phyloP scores from a whole-genome alignment of 805 yeast genomes.

The Huiozyma sinensis region DNA sequence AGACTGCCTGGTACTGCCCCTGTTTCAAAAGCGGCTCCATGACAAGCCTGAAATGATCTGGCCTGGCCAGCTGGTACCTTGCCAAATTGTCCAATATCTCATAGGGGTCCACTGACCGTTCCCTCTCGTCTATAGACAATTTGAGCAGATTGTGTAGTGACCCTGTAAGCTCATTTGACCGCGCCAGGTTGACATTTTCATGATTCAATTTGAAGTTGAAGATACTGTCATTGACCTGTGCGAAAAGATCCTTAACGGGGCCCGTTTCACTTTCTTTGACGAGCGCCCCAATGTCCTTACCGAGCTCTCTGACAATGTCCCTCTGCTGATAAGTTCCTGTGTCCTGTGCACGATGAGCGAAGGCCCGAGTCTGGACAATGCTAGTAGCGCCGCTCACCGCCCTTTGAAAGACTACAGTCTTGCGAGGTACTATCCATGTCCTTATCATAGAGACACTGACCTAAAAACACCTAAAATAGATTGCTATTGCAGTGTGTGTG shows the following conservation, averaged over 20 bases:
- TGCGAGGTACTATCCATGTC: no score
- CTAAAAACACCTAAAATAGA: no score
- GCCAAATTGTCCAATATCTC: slow-evolving; percentile 19
- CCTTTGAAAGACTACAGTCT: no score
- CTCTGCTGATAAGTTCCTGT: no score
- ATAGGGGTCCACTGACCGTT: slow-evolving; percentile 15
- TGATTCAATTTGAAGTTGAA: background rate
- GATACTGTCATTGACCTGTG: background rate
- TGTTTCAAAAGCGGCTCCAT: slow-evolving; percentile 13
- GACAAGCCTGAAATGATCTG: slow-evolving; percentile 21
- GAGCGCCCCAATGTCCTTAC: no score
- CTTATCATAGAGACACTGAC: no score
- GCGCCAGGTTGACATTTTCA: background rate
- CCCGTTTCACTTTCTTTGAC: background rate
- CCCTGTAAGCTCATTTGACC: background rate
- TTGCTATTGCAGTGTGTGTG: no score
- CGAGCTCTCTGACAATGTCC: no score
- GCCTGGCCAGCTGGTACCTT: slow-evolving; percentile 19
- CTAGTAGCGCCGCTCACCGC: no score
- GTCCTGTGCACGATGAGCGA: no score
- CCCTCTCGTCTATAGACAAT: background rate
- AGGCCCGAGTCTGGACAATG: no score
- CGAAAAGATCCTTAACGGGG: background rate
- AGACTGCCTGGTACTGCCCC: slow-evolving; percentile 18
- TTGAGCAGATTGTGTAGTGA: slow-evolving; percentile 1